Base-by-base conservation (phyloP, 495 filamentous ascomycete species). In the Penicillium riverlandense region DNA sequence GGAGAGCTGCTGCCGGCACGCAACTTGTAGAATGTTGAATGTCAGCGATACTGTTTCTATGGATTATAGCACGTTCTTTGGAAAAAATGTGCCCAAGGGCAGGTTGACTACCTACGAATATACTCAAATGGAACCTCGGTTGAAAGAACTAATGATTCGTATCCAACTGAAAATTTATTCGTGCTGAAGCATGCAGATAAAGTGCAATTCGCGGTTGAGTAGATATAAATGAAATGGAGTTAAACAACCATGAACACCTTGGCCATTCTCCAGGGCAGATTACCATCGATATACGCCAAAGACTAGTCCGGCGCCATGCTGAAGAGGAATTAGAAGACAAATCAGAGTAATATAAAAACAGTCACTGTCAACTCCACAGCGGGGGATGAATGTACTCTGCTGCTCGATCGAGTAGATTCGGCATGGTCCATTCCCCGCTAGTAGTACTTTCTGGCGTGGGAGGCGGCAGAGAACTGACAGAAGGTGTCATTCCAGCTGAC, bases 381-480 rank as follows among this genome's bases (percentile, higher is more conserved):
- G 70, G 69, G 13, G 70, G 67, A 35, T 74, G 70, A 27, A 74
- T 72, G 43, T 71, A 74, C 48, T 74, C 70, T 27, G 62, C 56
- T 12, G 70, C 70, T 13, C 70, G 64, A 39, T 72, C 70, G 12
- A 74, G 35, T 22, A 74, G 56, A 43, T 67, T 71, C 2, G 67
- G 69, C 11, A 69, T 61, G 15, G 69, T 57, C 70, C 69, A 74
- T 48, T 74, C 70, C 8, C 70, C 62, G 41, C 70, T 72, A 15
- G 60, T 66, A 10, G 70, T 70, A 50, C 69, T 72, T 41, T 74
- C 70, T 6, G 70, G 70, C 1, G 70, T 74, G 33, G 67, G 66
- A 1, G 70, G 70, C 14, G 69, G 67, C 8, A 71, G 55, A 9
- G 69, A 72, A 11, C 61, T 57, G 32, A 66, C 40, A 40, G 53